A percentile compares a stretch with the other conserved stretches of the same genome.
Evolutionary conservation across 306 rosid species (phyloP).

Genomic region (Spatholobus suberectus): DNA sequence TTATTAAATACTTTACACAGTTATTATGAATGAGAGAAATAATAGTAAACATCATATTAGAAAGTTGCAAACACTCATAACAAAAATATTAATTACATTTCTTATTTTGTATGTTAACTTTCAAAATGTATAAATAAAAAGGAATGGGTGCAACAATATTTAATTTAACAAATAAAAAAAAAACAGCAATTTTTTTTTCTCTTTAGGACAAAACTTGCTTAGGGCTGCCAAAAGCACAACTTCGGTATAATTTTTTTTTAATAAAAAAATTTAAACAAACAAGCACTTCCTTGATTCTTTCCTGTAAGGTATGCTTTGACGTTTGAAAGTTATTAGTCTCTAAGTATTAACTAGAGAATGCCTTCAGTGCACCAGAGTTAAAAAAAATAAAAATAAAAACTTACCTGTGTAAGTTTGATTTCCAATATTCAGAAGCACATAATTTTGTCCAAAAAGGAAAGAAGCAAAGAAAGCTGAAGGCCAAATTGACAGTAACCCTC

Average conservation of each 20-base stretch:
- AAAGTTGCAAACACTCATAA: too few relatives aligned
- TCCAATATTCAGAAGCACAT: slow-evolving; percentile 6
- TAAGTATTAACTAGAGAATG: not conserved
- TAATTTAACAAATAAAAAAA: too few relatives aligned
- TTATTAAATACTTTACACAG: too few relatives aligned
- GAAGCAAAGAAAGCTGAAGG: not conserved
- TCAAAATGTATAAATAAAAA: not conserved
- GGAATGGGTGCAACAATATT: too few relatives aligned
- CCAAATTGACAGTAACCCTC: not conserved
- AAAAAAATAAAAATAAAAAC: not conserved
- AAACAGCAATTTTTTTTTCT: too few relatives aligned
- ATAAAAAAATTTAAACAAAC: too few relatives aligned
- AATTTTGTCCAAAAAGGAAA: not conserved
- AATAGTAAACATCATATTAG: not conserved
- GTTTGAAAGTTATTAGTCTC: not conserved
- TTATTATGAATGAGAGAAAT: too few relatives aligned
- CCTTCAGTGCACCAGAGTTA: not conserved
- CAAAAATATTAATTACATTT: too few relatives aligned
- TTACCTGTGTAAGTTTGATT: not conserved
- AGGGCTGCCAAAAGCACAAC: too few relatives aligned
- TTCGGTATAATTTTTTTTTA: too few relatives aligned
- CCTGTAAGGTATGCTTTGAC: not conserved
- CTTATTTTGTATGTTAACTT: too few relatives aligned
- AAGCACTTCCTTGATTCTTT: not conserved
- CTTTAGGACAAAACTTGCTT: too few relatives aligned